A percentile compares a stretch with the other conserved stretches of the same genome.
Conservation (phyloP, 1,139 yeast genomes). For the Nakaseomyces delphensis region DNA sequence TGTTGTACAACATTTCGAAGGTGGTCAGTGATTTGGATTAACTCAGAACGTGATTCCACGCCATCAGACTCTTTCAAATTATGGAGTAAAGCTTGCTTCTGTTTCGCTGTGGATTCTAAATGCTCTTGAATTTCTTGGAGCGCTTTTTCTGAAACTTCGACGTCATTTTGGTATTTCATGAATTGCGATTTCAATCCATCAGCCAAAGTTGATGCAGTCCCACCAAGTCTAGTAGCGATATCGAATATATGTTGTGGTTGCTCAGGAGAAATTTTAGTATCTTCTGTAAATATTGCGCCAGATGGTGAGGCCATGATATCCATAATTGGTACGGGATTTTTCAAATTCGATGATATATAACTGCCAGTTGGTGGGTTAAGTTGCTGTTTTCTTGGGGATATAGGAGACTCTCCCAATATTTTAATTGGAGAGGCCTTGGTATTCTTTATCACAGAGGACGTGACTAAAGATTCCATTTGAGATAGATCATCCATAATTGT, state of each 20-base stretch:
- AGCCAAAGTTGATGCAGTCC: not conserved
- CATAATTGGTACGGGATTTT: slow-evolving; percentile 8
- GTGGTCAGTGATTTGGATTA: slow-evolving; percentile 2
- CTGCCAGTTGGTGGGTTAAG: slow-evolving; percentile 3
- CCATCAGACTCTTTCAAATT: slow-evolving; percentile 10
- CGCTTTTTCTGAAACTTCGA: slow-evolving; percentile 1
- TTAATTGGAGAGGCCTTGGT: slow-evolving; percentile 13
- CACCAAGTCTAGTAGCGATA: not conserved
- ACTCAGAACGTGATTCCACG: not conserved
- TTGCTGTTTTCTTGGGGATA: slow-evolving; percentile 12
- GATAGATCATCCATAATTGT: slow-evolving; percentile 21
- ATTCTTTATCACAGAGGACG: slow-evolving; percentile 22
- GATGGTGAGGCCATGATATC: slow-evolving; percentile 15
- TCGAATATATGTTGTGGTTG: not conserved
- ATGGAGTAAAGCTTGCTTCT: slow-evolving; percentile 2
- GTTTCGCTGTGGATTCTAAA: slow-evolving; percentile 1
- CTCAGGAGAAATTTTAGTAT: not conserved
- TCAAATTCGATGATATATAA: slow-evolving; percentile 6
- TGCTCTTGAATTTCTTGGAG: not conserved
- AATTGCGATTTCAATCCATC: slow-evolving; percentile 4
- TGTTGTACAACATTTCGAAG: slow-evolving; percentile 1
- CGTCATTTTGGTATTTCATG: not conserved
- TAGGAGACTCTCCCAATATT: slow-evolving; percentile 20
- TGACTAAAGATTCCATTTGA: slow-evolving; percentile 20
- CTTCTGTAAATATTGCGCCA: slow-evolving; percentile 1